Evolutionary conservation across 129 eudicot species (phyloP).

Genomic region (Ambrosia trifida): DNA sequence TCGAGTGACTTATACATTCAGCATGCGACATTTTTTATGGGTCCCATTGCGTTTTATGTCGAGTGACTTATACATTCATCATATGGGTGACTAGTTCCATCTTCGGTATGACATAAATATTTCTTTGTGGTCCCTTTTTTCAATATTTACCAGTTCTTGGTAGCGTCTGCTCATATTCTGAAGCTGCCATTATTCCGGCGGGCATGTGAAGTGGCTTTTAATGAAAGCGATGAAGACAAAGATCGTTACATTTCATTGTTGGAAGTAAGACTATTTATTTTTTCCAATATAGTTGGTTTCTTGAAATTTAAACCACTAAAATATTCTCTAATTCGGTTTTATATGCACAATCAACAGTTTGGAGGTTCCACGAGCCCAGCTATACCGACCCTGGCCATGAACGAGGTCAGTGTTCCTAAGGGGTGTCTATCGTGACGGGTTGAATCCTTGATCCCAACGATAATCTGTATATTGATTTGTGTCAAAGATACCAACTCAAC

Average conservation of each 20-base stretch:
- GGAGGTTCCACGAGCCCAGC: constrained; percentile 49
- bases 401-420: constrained; percentile 54
- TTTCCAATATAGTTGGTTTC: neutral
- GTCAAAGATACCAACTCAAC: neutral
- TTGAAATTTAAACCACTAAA: neutral
- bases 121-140: constrained; percentile 9
- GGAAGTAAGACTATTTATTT: constrained; percentile 47
- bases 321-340: constrained; percentile 16
- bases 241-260: constrained; percentile 48
- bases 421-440: too few relatives aligned
- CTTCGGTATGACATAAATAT: too few relatives aligned
- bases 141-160: constrained; percentile 56
- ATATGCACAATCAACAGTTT: constrained; percentile 55
- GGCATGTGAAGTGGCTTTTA: constrained; percentile 79
- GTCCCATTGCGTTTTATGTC: neutral
- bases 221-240: constrained; percentile 44
- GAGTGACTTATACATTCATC: neutral
- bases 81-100: neutral
- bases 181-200: constrained; percentile 65
- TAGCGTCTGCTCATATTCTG: constrained; percentile 73
- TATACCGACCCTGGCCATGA: constrained; percentile 38
- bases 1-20: too few relatives aligned
- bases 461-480: too few relatives aligned
- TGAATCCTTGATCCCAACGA: too few relatives aligned
- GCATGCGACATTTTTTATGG: neutral